Evolutionary conservation across 768 basidiomycete species (phyloP), one percentile per base, ranked within the genome.

Genomic region (Rhizopogon vesiculosus): DNA sequence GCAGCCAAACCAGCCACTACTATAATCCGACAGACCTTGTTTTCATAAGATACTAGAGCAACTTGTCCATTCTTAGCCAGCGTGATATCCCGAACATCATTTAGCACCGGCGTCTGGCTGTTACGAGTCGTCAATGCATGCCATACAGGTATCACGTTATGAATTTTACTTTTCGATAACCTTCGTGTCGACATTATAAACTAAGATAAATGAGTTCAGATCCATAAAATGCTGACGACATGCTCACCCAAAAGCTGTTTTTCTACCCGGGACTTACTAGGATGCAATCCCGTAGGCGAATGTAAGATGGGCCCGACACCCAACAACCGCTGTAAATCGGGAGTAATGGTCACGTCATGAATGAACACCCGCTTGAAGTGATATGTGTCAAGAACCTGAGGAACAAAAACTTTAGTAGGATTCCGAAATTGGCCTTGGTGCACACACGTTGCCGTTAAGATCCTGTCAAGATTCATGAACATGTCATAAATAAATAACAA

Each of bases 11-110:
- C 15, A 8, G 33, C 39, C 3, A 33, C 15, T 38, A n/a, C 9
- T 42, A n/a, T 10, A 25, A 29, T 6, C 2, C 3, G 10, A 42
- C 71, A n/a, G 29, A 83, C 87, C 77, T 85, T 84, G 62, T 86
- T 81, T 64, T 89, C 87, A 62, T 87, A 89, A 65, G 86, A 88
- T 46, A 89, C 78, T 50, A 91, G 67, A 18, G 84, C 88, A 7
- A 84, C 73, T 6, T 81, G 72, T 19, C 84, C 86, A 51, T 78
- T 79, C 53, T 77, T 74, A 45, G 85, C 80, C 29, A 89, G 66
- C 0, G 85, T 86, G 40, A 90, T 82, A 62, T 88, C 83, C 50
- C 84, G 81, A 49, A 89, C 85, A 56, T 89, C 85, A 61, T 88
- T 84, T 2, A 89, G 72, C 5, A 89, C 82, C 4, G 88, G 87